Percentiles rank a stretch among this genome's conserved stretches.
Conservation (phyloP, 768 basidiomycete genomes). For the Megacollybia marginata region DNA sequence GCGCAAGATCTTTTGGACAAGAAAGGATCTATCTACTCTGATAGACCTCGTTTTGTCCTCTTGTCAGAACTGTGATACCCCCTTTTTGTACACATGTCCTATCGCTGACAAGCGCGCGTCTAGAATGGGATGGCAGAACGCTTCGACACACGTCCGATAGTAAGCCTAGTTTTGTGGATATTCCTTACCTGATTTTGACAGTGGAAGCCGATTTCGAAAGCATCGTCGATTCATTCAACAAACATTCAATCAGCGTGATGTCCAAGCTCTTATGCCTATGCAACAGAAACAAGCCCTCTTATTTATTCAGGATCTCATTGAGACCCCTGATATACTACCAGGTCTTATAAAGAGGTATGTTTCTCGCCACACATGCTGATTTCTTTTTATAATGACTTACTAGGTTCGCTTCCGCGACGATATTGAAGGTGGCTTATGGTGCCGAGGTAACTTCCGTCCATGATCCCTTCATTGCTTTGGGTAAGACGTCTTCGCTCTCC, state of each 20-base stretch:
- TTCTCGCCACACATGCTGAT: background rate
- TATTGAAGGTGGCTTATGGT: slow-evolving; percentile 43
- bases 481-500: slow-evolving; percentile 13
- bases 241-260: slow-evolving; percentile 37
- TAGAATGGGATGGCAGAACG: slow-evolving; percentile 43
- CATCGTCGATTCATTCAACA: slow-evolving; percentile 45
- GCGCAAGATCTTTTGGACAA: slow-evolving; percentile 45
- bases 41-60: slow-evolving; percentile 41
- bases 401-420: slow-evolving; percentile 40
- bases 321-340: slow-evolving; percentile 29
- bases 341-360: background rate
- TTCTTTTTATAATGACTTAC: background rate
- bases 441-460: slow-evolving; percentile 35
- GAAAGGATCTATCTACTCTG: slow-evolving; percentile 47
- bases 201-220: slow-evolving; percentile 44
- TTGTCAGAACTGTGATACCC: slow-evolving; percentile 37
- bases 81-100: background rate
- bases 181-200: slow-evolving; percentile 9
- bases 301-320: slow-evolving; percentile 31
- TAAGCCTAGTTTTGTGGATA: slow-evolving; percentile 15
- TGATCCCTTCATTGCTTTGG: slow-evolving; percentile 35
- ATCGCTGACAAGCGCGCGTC: background rate
- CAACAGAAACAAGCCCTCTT: slow-evolving; percentile 35
- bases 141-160: slow-evolving; percentile 42
- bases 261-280: slow-evolving; percentile 30